Percentiles rank a stretch among this genome's conserved stretches.
phyloP scores from a whole-genome alignment of 1,284 basidiomycete genomes.

The Heliocybe sulcata region DNA sequence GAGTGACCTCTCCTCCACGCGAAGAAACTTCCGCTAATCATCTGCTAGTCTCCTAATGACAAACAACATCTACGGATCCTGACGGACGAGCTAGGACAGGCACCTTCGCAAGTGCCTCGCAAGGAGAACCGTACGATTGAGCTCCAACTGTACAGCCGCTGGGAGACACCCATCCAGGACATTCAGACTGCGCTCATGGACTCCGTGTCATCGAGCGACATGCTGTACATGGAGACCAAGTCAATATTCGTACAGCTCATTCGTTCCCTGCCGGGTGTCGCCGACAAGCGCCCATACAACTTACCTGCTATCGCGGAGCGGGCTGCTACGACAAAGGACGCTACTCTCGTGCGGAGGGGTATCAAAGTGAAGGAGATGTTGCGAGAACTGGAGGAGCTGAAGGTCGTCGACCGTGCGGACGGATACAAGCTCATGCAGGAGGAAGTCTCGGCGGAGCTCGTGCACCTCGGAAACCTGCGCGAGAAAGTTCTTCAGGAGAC shows the following conservation, averaged over 20 bases:
- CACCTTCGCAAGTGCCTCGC: constrained; percentile 91
- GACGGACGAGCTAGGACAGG: constrained; percentile 90
- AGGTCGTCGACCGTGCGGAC: constrained; percentile 78
- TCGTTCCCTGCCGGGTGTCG: constrained; percentile 84
- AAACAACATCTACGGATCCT: constrained; percentile 96
- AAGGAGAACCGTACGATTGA: constrained; percentile 97
- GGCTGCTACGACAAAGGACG: constrained; percentile 96
- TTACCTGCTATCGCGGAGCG: constrained; percentile 87
- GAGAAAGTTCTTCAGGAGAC: constrained; percentile 96
- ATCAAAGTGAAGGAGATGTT: constrained; percentile 99
- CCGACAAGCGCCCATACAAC: constrained; percentile 85
- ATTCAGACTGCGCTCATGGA: constrained; percentile 96
- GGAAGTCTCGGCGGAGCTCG: constrained; percentile 92
- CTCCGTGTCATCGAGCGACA: constrained; percentile 95
- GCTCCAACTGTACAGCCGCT: constrained; percentile 89
- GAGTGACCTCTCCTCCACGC: constrained; percentile 23
- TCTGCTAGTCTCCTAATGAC: constrained; percentile 84
- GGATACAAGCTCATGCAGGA: constrained; percentile 95
- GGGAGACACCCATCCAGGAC: constrained; percentile 99
- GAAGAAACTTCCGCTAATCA: constrained; percentile 7
- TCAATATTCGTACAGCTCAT: constrained; percentile 98
- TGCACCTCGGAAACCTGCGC: constrained; percentile 91
- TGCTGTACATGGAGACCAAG: constrained; percentile 99
- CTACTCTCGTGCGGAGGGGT: constrained; percentile 88
- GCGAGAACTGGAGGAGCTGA: constrained; percentile 88